A percentile compares a stretch with the other conserved stretches of the same genome.
These are phyloP conservation scores for Colletotrichum navitas DNA, from an alignment of 2,329 filamentous ascomycete genomes.

Conservation along the genomic window DNA sequence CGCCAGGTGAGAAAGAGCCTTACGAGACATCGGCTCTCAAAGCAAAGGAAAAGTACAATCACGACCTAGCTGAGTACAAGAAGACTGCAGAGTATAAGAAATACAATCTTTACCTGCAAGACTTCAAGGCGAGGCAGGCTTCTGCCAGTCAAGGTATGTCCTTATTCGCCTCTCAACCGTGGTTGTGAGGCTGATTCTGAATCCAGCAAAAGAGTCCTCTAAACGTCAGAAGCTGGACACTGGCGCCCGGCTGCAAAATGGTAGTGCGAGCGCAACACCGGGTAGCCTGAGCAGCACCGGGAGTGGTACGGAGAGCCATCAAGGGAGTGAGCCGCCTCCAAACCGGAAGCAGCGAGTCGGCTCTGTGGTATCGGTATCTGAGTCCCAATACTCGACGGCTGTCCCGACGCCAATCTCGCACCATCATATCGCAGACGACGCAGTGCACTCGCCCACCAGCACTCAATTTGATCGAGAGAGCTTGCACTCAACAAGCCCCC, in stretches of 20 bases:
- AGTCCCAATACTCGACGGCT: conserved; percentile 59
- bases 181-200: conserved; percentile 29
- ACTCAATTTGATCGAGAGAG: conserved; percentile 52
- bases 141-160: conserved; percentile 66
- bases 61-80: conserved; percentile 81
- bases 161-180: background rate
- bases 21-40: conserved; percentile 79
- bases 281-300: conserved; percentile 55
- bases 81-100: conserved; percentile 77
- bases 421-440: conserved; percentile 57
- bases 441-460: conserved; percentile 57
- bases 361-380: conserved; percentile 61
- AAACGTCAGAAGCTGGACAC: conserved; percentile 64
- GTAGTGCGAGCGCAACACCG: conserved; percentile 57
- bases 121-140: conserved; percentile 82
- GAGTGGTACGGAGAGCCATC: conserved; percentile 62
- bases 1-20: conserved; percentile 74
- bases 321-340: conserved; percentile 62
- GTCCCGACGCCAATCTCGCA: conserved; percentile 51
- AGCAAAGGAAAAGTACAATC: conserved; percentile 82
- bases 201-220: conserved; percentile 60
- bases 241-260: conserved; percentile 50
- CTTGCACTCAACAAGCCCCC: conserved; percentile 39
- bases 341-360: conserved; percentile 61
- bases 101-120: conserved; percentile 79